Percentiles rank a stretch among this genome's conserved stretches.
phyloP scores from a whole-genome alignment of 1,284 basidiomycete species.

The Cryptococcus neoformans region DNA sequence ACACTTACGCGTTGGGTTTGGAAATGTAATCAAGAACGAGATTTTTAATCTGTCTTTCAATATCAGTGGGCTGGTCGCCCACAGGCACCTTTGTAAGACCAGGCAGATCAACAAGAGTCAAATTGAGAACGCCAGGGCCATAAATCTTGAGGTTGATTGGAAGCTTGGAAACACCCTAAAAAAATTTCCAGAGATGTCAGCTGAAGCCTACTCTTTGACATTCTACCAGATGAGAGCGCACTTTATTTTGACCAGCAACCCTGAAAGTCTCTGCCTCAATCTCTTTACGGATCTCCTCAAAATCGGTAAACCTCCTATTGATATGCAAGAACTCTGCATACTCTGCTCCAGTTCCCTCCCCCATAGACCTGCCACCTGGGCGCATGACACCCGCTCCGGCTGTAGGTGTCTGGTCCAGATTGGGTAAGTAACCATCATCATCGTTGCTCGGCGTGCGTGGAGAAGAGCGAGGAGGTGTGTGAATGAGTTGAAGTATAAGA shows the following conservation, averaged over 20 bases:
- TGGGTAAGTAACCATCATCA: conserved; percentile 39
- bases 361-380: conserved; percentile 33
- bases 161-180: conserved; percentile 81
- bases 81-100: conserved; percentile 94
- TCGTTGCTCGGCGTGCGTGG: conserved; percentile 11
- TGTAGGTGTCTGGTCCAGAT: conserved; percentile 27
- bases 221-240: conserved; percentile 14
- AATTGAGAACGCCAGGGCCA: conserved; percentile 89
- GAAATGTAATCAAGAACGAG: conserved; percentile 93
- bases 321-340: conserved; percentile 97
- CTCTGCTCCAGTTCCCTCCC: conserved; percentile 57
- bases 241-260: conserved; percentile 97
- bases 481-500: conserved; percentile 91
- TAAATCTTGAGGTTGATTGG: conserved; percentile 94
- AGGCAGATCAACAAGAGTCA: conserved; percentile 94
- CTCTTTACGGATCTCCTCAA: conserved; percentile 88
- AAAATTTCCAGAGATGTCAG: not conserved
- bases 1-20: conserved; percentile 84
- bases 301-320: conserved; percentile 94
- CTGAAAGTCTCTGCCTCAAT: conserved; percentile 98
- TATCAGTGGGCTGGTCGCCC: conserved; percentile 67
- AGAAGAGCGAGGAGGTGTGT: conserved; percentile 58
- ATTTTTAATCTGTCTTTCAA: conserved; percentile 93
- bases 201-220: not conserved
- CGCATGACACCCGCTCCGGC: conserved; percentile 31